phyloP scores from a whole-genome alignment of 805 yeast species.

The Yarrowia deformans region DNA sequence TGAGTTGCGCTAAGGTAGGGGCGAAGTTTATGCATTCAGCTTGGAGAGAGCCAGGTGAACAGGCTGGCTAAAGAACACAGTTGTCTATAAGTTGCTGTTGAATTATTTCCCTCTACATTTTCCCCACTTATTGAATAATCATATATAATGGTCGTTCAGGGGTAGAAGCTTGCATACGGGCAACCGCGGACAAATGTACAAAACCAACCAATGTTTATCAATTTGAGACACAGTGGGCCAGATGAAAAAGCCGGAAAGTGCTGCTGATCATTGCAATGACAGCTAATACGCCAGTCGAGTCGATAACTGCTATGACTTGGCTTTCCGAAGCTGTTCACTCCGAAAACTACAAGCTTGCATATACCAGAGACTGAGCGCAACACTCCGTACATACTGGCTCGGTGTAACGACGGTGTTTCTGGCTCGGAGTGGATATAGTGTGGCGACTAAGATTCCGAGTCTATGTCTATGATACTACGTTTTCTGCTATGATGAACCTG shows the following conservation, averaged over 20 bases:
- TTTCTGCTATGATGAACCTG: not conserved
- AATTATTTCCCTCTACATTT: not conserved
- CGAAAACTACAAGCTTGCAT: too few relatives aligned
- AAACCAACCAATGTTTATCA: not conserved
- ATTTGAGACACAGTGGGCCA: not conserved
- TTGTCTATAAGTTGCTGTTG: not conserved
- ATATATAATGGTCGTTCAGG: not conserved
- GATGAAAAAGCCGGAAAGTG: not conserved
- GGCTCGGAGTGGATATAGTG: constrained; percentile 22
- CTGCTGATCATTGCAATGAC: too few relatives aligned
- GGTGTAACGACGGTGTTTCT: not conserved
- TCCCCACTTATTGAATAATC: not conserved
- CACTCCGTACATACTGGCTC: too few relatives aligned
- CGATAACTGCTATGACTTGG: too few relatives aligned
- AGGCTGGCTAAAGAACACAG: too few relatives aligned
- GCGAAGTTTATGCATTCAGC: constrained; percentile 7
- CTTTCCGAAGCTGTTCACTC: too few relatives aligned
- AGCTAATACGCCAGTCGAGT: too few relatives aligned
- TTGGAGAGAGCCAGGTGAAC: too few relatives aligned
- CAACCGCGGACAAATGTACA: not conserved
- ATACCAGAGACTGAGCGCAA: too few relatives aligned
- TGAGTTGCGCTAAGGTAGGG: constrained; percentile 17
- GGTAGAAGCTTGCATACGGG: constrained; percentile 7
- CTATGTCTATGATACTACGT: not conserved
- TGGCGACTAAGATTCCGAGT: constrained; percentile 12